Percentiles rank a stretch among this genome's conserved stretches.
Conservation (phyloP, 371 early-diverging fungal species). For the Syncephalastrum racemosum region DNA sequence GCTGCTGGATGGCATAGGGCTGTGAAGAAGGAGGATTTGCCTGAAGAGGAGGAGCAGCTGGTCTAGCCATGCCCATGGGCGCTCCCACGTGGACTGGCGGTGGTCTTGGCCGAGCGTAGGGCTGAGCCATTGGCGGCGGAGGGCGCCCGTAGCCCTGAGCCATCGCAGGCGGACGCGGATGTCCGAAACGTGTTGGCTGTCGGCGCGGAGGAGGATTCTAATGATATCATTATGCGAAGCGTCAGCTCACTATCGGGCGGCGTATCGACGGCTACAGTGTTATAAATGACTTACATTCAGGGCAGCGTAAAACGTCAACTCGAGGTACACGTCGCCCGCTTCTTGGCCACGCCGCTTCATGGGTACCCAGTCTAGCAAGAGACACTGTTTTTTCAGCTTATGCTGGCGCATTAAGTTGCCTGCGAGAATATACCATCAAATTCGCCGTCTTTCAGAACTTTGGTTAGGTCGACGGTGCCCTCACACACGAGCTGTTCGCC, state of each 20-base stretch:
- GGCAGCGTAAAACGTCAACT: slow-evolving; percentile 58
- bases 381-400: slow-evolving; percentile 6
- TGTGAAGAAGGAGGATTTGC: neutral
- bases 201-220: slow-evolving; percentile 44
- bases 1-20: slow-evolving; percentile 3
- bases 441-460: slow-evolving; percentile 64
- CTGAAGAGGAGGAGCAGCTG: neutral
- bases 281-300: too few species aligned
- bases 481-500: slow-evolving; percentile 28
- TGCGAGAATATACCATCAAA: slow-evolving; percentile 51
- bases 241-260: too few species aligned
- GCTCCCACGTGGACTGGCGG: slow-evolving; percentile 16
- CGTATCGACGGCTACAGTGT: too few species aligned
- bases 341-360: slow-evolving; percentile 49
- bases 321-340: slow-evolving; percentile 57
- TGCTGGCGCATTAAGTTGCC: slow-evolving; percentile 45
- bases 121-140: slow-evolving; percentile 16
- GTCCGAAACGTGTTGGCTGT: slow-evolving; percentile 36
- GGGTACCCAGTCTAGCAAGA: slow-evolving; percentile 54
- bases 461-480: slow-evolving; percentile 59
- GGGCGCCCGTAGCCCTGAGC: slow-evolving; percentile 17
- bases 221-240: slow-evolving; percentile 35
- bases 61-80: neutral
- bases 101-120: slow-evolving; percentile 12
- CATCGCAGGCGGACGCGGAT: slow-evolving; percentile 19